Evolutionary conservation across 2,329 filamentous ascomycete genomes (phyloP), one percentile per base, ranked within the genome.

Genomic region (Aurifilum marmelostoma): DNA sequence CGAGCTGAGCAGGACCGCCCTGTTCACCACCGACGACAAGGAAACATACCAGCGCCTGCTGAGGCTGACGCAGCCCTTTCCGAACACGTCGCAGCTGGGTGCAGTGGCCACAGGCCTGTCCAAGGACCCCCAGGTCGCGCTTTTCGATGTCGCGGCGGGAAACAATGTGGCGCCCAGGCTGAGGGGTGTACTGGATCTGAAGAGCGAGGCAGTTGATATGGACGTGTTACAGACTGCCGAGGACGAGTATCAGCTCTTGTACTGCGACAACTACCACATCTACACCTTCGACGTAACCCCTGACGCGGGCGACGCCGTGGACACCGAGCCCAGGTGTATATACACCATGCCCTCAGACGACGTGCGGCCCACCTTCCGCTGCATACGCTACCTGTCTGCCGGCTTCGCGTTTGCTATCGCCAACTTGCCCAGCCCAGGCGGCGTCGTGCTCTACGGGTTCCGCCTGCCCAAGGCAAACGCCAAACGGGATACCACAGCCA

Each of bases 81-180:
- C 83, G 59, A 84, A 83, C 27, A 81, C 83, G 69, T 85, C 86
- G 58, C 87, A 92, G 70, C 83, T 97, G 52, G 94, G 92, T 69
- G 94, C 89, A 16, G 89, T 92, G 70, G 91, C 93, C 12, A 94
- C 93, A 0, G 92, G 92, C 37, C 83, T 97, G 72, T 89, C 92
- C 27, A 89, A 89, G 70, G 83, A 91, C 62, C 88, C 91, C 16
- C 92, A 97, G 80, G 87, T 97, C 71, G 90, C 93, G 34, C 80
- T 97, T 56, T 97, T 97, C 77, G 87, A 92, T 76, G 88, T 90
- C 9, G 83, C 84, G 27, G 81, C 83, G 1, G 80, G 83, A 1
- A 87, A 82, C 47, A 88, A 73, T 80, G 84, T 72, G 78, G 85
- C 81, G 47, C 84, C 84, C 69, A 85, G 82, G 74, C 71, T 79